Conservation (phyloP, 495 filamentous ascomycete genomes). For the Aspergillus conjunctus region DNA sequence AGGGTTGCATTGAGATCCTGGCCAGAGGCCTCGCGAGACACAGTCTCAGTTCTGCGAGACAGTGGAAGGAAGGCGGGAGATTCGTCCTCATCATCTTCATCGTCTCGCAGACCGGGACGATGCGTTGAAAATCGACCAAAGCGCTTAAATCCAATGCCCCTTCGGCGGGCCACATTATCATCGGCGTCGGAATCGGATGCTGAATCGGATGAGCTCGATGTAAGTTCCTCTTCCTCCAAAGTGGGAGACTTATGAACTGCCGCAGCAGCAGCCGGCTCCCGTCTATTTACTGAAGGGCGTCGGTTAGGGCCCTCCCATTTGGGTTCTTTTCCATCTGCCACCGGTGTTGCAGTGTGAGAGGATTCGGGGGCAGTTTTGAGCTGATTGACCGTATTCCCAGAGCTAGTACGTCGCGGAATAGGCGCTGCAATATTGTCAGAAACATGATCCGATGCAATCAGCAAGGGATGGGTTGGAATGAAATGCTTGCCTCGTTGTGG, state of each 20-base stretch:
- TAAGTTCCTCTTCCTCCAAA: constrained; percentile 38
- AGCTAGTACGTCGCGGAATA: constrained; percentile 53
- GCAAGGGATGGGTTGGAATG: not conserved
- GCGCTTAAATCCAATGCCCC: constrained; percentile 35
- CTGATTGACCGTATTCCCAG: constrained; percentile 57
- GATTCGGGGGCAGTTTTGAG: constrained; percentile 33
- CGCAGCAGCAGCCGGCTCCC: constrained; percentile 30
- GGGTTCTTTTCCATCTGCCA: constrained; percentile 37
- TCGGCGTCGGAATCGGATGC: constrained; percentile 58
- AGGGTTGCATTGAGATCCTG: constrained; percentile 67
- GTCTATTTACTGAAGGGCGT: constrained; percentile 34
- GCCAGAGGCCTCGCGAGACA: constrained; percentile 28
- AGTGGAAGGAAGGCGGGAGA: constrained; percentile 77
- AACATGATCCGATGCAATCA: not conserved
- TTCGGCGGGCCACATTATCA: constrained; percentile 47
- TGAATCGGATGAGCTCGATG: constrained; percentile 48
- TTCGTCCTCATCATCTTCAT: constrained; percentile 55
- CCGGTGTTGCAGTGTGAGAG: constrained; percentile 51
- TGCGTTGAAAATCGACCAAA: constrained; percentile 47
- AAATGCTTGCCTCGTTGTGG: constrained; percentile 43
- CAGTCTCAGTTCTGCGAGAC: constrained; percentile 30
- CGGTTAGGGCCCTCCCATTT: constrained; percentile 39
- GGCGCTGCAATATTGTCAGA: constrained; percentile 23
- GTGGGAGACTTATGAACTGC: constrained; percentile 38
- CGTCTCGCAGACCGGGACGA: constrained; percentile 36